Base-by-base conservation (phyloP, 2,329 filamentous ascomycete species). In the Fusarium albosuccineum region DNA sequence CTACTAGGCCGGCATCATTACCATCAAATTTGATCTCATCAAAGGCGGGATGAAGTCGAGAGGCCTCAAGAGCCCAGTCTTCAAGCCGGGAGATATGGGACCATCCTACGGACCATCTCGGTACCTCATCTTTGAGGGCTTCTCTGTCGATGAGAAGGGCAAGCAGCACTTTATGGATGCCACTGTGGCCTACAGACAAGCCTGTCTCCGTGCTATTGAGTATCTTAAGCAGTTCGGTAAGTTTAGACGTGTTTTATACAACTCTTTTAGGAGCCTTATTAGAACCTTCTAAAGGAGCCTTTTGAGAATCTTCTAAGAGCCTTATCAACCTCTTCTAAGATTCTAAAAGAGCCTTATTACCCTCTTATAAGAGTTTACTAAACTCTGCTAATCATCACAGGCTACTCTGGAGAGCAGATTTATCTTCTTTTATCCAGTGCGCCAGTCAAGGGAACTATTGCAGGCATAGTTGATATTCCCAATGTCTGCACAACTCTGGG, bases 401-500 rank as follows among this genome's bases (percentile, higher is more conserved):
- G 66, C 63, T 90, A 90, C 72, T 84, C 79, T 16, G 86, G 87
- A 67, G 87, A 97, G 75, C 94, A 97, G 81, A 89, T 93, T 67
- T 97, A 97, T 75, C 83, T 97, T 30, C 80, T 97, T 51, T 81
- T 97, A 46, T 94, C 91, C 14, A 96, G 92, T 76, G 94, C 94
- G 0, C 94, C 94, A 0, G 86, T 97, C 6, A 92, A 97, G 77
- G 94, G 94, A 0, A 92, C 97, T 74, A 87, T 97, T 52, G 94
- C 93, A 2, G 94, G 94, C 0, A 91, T 97, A 58, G 94, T 97
- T 9, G 93, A 97, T 77, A 92, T 97, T 49, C 94, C 94, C 0
- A 97, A 97, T 75, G 92, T 92, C 0, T 97, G 94, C 75, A 97
- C 94, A 5, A 97, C 94, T 0, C 82, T 97, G 61, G 94, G 93